phyloP scores from a whole-genome alignment of 495 filamentous ascomycete genomes.

The Neurospora intermedia region DNA sequence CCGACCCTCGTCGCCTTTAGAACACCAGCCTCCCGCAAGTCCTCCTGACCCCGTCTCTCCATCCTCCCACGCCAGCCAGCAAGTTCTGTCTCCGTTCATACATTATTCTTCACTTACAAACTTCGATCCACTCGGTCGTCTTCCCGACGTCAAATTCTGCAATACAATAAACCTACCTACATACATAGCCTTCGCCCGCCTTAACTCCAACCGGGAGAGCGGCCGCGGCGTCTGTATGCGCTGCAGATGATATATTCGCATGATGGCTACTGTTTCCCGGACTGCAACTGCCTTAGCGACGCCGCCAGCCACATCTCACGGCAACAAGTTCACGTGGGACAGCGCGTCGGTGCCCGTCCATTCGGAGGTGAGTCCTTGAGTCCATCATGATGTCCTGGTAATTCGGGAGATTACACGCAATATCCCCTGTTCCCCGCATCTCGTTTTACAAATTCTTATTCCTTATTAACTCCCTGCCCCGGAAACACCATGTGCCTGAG shows the following conservation, averaged over 20 bases:
- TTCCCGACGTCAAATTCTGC: not conserved
- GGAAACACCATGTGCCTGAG: not conserved
- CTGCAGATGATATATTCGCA: constrained; percentile 10
- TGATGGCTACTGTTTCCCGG: constrained; percentile 46
- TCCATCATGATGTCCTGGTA: not conserved
- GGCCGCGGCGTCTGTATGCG: constrained; percentile 5
- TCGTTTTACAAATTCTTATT: not conserved
- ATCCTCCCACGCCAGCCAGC: not conserved
- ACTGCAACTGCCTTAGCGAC: constrained; percentile 35
- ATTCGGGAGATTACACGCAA: not conserved
- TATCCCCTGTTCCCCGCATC: not conserved
- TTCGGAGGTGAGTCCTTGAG: constrained; percentile 25
- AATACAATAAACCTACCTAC: not conserved
- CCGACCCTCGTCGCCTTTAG: not conserved
- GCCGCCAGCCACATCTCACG: constrained; percentile 42
- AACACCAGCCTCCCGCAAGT: not conserved
- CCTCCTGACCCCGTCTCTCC: not conserved
- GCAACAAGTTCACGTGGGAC: constrained; percentile 40
- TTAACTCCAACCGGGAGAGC: not conserved
- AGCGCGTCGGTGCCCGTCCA: constrained; percentile 26
- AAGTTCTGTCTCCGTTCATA: not conserved
- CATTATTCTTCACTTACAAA: not conserved
- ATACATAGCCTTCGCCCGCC: not conserved
- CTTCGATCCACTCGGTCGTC: not conserved
- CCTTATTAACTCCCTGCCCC: not conserved